Percentiles rank a stretch among this genome's conserved stretches.
These are phyloP conservation scores for Teunomyces lycoperdinae DNA, from an alignment of 805 yeast species.

Conservation along the genomic window DNA sequence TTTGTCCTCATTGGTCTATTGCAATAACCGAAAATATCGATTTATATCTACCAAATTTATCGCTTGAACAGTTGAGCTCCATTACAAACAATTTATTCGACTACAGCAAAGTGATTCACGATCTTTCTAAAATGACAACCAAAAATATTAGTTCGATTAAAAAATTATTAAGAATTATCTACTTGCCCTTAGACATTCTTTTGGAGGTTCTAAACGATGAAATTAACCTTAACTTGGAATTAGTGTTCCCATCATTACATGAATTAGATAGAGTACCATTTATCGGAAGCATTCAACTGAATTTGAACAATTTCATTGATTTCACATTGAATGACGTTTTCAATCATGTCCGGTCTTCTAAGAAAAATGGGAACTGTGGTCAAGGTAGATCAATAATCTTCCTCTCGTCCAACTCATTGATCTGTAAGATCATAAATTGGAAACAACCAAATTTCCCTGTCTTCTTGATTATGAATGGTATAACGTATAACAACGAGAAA, in stretches of 20 bases:
- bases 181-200: constrained; percentile 59
- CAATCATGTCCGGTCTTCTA: constrained; percentile 60
- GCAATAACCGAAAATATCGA: constrained; percentile 49
- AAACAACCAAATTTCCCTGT: constrained; percentile 98
- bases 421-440: constrained; percentile 96
- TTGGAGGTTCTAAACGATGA: constrained; percentile 53
- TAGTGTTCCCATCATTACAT: constrained; percentile 66
- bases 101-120: constrained; percentile 37
- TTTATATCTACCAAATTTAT: constrained; percentile 60
- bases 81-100: constrained; percentile 40
- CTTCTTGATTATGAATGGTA: constrained; percentile 75
- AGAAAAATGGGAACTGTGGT: constrained; percentile 15
- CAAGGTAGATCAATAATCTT: constrained; percentile 70
- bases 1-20: constrained; percentile 66
- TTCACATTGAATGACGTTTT: constrained; percentile 67
- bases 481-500: constrained; percentile 31
- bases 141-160: constrained; percentile 41
- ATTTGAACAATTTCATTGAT: constrained; percentile 76
- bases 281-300: constrained; percentile 41
- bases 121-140: constrained; percentile 34
- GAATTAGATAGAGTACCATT: constrained; percentile 40
- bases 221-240: constrained; percentile 70
- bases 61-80: constrained; percentile 42
- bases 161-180: constrained; percentile 43
- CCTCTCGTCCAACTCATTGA: constrained; percentile 80